phyloP scores from a whole-genome alignment of 306 rosid species.

The Cucurbita maxima region DNA sequence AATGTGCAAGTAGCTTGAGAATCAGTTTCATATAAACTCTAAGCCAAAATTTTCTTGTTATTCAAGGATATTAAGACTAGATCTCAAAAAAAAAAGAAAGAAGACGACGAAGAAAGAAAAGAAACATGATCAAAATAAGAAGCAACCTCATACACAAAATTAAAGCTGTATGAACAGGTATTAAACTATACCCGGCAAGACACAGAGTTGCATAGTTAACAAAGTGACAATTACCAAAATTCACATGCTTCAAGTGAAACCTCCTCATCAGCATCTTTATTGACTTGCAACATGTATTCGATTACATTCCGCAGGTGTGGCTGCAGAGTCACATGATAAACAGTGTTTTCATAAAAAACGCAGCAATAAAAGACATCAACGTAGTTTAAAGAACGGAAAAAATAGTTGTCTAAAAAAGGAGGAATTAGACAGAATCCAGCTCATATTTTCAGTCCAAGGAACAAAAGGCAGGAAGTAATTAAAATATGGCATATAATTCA shows the following conservation, averaged over 20 bases:
- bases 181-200: background rate
- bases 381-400: background rate
- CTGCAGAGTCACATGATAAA: constrained; percentile 29
- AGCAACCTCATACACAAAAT: background rate
- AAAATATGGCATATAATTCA: background rate
- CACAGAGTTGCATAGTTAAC: background rate
- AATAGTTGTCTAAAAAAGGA: too few species aligned
- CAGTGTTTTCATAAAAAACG: background rate
- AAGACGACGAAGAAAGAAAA: background rate
- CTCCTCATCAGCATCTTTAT: constrained; percentile 85
- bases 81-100: background rate
- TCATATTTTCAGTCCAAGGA: background rate
- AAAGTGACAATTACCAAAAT: constrained; percentile 53
- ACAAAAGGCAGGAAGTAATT: background rate
- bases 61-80: background rate
- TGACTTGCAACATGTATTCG: constrained; percentile 95
- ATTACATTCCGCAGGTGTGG: constrained; percentile 73
- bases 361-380: background rate
- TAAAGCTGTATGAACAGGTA: background rate
- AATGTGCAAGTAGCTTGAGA: background rate
- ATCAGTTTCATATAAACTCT: background rate
- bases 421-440: background rate
- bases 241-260: constrained; percentile 99
- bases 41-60: background rate
- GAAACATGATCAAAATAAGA: background rate